A percentile compares a stretch with the other conserved stretches of the same genome.
Conservation (phyloP, 108 stramenopile species). For the Nannochloropsis salina region DNA sequence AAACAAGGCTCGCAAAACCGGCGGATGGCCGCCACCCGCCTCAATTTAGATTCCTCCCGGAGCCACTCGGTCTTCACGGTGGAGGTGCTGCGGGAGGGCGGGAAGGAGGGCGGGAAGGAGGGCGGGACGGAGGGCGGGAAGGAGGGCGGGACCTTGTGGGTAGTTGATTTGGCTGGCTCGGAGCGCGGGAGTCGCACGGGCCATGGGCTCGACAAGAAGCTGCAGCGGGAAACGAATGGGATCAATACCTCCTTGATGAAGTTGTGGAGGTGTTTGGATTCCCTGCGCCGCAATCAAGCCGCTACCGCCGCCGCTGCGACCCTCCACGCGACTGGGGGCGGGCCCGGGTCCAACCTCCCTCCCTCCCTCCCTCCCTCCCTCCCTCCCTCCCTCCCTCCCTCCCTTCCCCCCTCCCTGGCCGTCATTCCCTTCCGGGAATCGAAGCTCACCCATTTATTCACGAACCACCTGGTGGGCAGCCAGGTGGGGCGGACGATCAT, state of each 20-base stretch:
- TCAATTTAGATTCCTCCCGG: constrained; percentile 23
- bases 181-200: constrained; percentile 80
- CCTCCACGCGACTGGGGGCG: background rate
- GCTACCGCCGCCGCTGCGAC: background rate
- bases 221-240: constrained; percentile 82
- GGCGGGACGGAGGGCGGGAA: constrained; percentile 27
- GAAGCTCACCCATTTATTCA: constrained; percentile 93
- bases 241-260: constrained; percentile 96
- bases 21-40: background rate
- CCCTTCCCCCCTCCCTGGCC: too few relatives aligned
- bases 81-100: constrained; percentile 10
- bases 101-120: constrained; percentile 4
- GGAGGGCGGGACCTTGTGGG: constrained; percentile 44
- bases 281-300: constrained; percentile 65
- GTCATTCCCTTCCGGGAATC: constrained; percentile 90
- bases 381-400: too few relatives aligned
- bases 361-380: too few relatives aligned
- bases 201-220: constrained; percentile 56
- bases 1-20: background rate
- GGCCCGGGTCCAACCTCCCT: background rate
- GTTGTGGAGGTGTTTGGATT: constrained; percentile 85
- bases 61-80: background rate
- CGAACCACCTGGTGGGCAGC: constrained; percentile 68
- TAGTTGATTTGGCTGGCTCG: constrained; percentile 95
- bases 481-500: background rate